Evolutionary conservation across 2,329 filamentous ascomycete species (phyloP), one percentile per base, ranked within the genome.

Genomic region (Nigrospora oryzae): DNA sequence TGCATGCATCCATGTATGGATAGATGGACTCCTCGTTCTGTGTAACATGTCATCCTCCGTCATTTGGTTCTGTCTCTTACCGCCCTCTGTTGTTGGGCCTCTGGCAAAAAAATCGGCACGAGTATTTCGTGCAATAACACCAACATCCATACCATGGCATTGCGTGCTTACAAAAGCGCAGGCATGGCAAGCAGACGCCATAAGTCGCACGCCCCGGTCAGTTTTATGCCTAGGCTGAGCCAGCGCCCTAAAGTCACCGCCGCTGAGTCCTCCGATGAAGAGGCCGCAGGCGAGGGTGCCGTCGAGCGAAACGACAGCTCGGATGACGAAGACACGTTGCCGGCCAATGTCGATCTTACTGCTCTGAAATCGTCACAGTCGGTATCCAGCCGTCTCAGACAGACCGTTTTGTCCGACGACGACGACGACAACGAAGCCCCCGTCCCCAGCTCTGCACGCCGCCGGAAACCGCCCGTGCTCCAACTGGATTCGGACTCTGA

Each of bases 331-430:
- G 50, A 53, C 31, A 38, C 47, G 13, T 41, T 55, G 4, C 52
- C 53, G 31, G 42, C 49, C 35, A 43, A 52, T 30, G 35, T 28
- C n/a, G 36, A 46, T 23, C n/a, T 43, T 28, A 19, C 39, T 3
- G 44, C 40, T 8, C 42, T 38, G 8, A 47, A 45, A 5, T 62
- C 59, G 14, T 61, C 58, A 13, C 59, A 61, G 37, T 59, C 59
- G 15, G 57, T 60, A 23, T 56, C 58, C 36, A 56, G 53, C 7
- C 56, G 49, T 17, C 49, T 62, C 11, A 49, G 46, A 35, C 53
- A 47, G 32, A 51, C 56, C n/a, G 44, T 53, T 5, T 46, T 61
- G 28, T 42, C 49, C 31, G 47, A 53, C 13, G 56, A 58, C 3
- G 53, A 59, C 28, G 51, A 57, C 17, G 51, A 54, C 3, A 32